Base-by-base conservation (phyloP, 2,329 filamentous ascomycete species). In the Mariannaea elegans region DNA sequence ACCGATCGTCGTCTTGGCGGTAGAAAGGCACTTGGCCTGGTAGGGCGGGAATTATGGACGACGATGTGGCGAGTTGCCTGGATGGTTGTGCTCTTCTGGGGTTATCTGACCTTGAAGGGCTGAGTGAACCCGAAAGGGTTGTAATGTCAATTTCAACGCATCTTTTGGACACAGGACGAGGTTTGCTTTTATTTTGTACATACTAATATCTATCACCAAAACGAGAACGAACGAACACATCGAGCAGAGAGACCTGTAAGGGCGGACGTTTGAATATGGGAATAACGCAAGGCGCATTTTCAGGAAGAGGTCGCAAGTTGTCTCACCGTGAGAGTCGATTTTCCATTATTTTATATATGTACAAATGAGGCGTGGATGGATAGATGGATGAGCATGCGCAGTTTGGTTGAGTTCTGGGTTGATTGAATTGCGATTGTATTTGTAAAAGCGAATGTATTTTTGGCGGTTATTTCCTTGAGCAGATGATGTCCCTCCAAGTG, bases 31-130 rank as follows among this genome's bases (percentile, higher is more conserved):
- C 72, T 84, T 3, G 73, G 74, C 2, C 72, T 86, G 4, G 82
- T 90, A 6, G 72, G 79, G 29, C 78, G 81, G 23, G 90, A 94
- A 73, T 76, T 93, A 34, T 82, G 81, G 76, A 83, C 80, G 8
- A 88, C 85, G 42, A 68, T 88, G 16, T 87, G 85, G 77, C 80
- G 84, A 46, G 87, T 93, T 3, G 81, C 81, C 6, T 86, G 84
- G 81, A 84, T 91, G 74, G 87, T 86, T 18, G 74, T 88, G 42
- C 65, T 79, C 13, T 87, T 88, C 73, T 95, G 91, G 81, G 80
- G 81, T 27, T 91, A 87, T 77, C 76, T 94, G 67, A 81, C 89
- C 56, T 87, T 84, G 77, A 82, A 82, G 70, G 88, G 89, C 64
- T 92, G 75, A 64, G n/a, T n/a, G 18, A 34, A 27, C 12, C 21